Evolutionary conservation across 1,284 basidiomycete genomes (phyloP), one percentile per base, ranked within the genome.

Genomic region (Pholiota adiposa): DNA sequence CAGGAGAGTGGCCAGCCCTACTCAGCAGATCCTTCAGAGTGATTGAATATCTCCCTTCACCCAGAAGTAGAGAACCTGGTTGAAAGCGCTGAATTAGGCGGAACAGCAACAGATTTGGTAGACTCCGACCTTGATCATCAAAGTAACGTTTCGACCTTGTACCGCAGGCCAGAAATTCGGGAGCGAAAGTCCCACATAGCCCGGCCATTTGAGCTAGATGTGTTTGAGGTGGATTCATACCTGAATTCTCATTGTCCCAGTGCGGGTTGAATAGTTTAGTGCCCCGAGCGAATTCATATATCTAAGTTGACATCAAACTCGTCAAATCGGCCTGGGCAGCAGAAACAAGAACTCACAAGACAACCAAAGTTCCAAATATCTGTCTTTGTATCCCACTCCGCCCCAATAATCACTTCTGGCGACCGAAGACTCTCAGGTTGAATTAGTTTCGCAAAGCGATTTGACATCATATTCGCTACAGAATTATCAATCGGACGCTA

Each of bases 311-410:
- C 4, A 38, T 31, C 8, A n/a, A 21, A 19, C 19, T 51, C 34
- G 16, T 36, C 4, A 38, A 19, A 18, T 21, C 7, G 2, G 7
- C 19, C 18, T 33, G 9, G 5, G 23, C 7, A 6, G 14, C 12
- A 25, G 33, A 18, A 12, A 8, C 3, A 7, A 38, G 21, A 25
- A 59, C 53, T 43, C 41, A 65, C 65, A 3, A 67, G 18, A 44
- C 62, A 63, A 0, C 65, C 64, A 29, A 67, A 43, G 36, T 62
- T 65, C 65, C 64, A 67, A 6, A 67, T 63, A 34, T 65, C 65
- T 4, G 53, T 52, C 12, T 59, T 62, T 29, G 62, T 54, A 43
- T 61, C 64, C 65, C 65, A 67, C 7, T 59, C 58, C 7, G 54
- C 51, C n/a, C 61, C 57, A 11, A 67, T 49, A 16, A 65, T 62